Base-by-base conservation (phyloP, 1,284 basidiomycete genomes). In the Cystobasidium slooffiae region DNA sequence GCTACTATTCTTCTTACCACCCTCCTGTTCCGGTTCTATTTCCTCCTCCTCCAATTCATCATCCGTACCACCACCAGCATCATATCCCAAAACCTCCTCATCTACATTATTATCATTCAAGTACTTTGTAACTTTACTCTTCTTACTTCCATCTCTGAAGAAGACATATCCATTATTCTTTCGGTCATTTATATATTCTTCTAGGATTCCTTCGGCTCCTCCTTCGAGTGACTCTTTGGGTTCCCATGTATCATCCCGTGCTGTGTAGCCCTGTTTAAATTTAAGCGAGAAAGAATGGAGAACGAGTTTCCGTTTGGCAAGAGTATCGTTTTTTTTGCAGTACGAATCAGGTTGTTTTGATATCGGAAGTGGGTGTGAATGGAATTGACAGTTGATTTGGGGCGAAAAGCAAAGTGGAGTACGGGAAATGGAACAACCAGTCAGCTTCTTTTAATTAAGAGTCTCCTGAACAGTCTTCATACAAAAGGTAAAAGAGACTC, bases 181-280 rank as follows among this genome's bases (percentile, higher is more conserved):
- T 1, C 46, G 44, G 4, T 18, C 20, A 18, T 24, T 39, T 9
- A 37, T n/a, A 20, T 63, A 72, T 8, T 49, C 37, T 52, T 12
- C 18, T n/a, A 72, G n/a, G 12, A 72, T 55, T 9, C 37, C 47
- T 51, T 64, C 69, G 39, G 69, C 69, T 31, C 69, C 69, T 20
- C 52, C 69, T 24, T 39, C 24, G 4, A 72, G 61, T 10, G 69
- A 72, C 1, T 64, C 61, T 59, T 39, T 51, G 1, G 69, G 69
- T 61, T 72, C 69, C 41, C 49, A 53, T 16, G 69, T 72, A 46
- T 72, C 58, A 12, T 72, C 59, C 10, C 41, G 59, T 46, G 18
- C 39, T 47, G 22, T 41, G 24, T 63, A 72, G 31, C 58, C 69
- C 69, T 72, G 69, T 39, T n/a, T n/a, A n/a, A n/a, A n/a, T n/a